These are phyloP conservation scores for Clonostachys byssicola DNA, from an alignment of 2,329 filamentous ascomycete genomes.

Conservation along the genomic window DNA sequence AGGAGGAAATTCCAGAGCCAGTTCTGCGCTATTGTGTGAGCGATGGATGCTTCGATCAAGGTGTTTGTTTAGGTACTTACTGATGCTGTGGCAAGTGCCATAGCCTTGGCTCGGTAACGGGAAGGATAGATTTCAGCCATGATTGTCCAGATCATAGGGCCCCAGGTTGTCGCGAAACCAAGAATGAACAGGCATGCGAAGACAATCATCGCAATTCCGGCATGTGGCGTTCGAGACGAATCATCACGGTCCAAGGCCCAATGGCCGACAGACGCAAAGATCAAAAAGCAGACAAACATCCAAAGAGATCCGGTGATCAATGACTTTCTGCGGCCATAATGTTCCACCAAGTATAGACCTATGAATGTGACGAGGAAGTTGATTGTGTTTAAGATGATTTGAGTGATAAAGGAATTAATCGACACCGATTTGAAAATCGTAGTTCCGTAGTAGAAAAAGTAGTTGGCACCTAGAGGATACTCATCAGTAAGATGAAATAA, in stretches of 20 bases:
- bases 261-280: slow-evolving; percentile 49
- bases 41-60: no score
- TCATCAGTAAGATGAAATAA: slow-evolving; percentile 14
- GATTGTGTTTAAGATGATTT: slow-evolving; percentile 63
- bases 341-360: slow-evolving; percentile 67
- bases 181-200: slow-evolving; percentile 62
- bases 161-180: slow-evolving; percentile 64
- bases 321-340: slow-evolving; percentile 60
- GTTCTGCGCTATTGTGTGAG: slow-evolving; percentile 38
- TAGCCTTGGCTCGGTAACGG: slow-evolving; percentile 55
- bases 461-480: slow-evolving; percentile 44
- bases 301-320: slow-evolving; percentile 59
- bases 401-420: slow-evolving; percentile 59
- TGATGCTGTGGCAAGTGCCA: slow-evolving; percentile 49
- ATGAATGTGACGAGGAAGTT: slow-evolving; percentile 65
- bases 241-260: slow-evolving; percentile 33
- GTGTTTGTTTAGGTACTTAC: no score
- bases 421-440: slow-evolving; percentile 40
- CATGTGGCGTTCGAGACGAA: slow-evolving; percentile 26
- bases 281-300: slow-evolving; percentile 57
- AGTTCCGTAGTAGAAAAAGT: slow-evolving; percentile 62
- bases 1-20: slow-evolving; percentile 74
- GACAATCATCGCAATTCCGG: slow-evolving; percentile 58
- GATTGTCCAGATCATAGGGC: slow-evolving; percentile 61
- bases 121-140: slow-evolving; percentile 63